phyloP scores from a whole-genome alignment of 73 alveolate species.

The Symbiodinium natans region DNA sequence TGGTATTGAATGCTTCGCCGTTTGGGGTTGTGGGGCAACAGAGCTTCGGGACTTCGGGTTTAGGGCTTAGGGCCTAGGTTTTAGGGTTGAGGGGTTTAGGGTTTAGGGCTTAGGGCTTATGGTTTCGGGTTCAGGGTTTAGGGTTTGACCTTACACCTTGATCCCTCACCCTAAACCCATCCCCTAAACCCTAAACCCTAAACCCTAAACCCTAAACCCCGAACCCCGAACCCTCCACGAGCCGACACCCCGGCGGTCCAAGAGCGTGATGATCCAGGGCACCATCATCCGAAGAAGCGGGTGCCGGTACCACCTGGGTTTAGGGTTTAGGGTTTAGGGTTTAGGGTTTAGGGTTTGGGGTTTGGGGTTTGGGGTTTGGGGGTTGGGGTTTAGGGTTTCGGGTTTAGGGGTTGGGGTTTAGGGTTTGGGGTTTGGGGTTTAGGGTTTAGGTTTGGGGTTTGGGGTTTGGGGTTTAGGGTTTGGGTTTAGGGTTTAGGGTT shows the following conservation, averaged over 20 bases:
- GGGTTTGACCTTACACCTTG: too few relatives aligned
- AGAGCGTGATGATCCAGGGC: neutral
- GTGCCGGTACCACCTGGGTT: neutral
- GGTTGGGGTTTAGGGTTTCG: too few relatives aligned
- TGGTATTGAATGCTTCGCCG: neutral
- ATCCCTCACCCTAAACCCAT: too few relatives aligned
- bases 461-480: too few relatives aligned
- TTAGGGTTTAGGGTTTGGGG: neutral
- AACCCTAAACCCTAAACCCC: neutral
- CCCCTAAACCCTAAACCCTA: too few relatives aligned
- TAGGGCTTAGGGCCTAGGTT: neutral
- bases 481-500: too few relatives aligned
- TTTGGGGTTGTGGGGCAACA: too few relatives aligned
- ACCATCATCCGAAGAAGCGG: neutral
- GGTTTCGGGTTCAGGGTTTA: too few relatives aligned
- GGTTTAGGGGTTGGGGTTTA: too few relatives aligned
- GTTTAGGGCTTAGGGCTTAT: neutral
- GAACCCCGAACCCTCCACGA: neutral
- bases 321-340: neutral
- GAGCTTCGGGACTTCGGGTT: neutral
- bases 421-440: too few relatives aligned
- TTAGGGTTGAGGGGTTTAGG: neutral
- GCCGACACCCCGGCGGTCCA: neutral
- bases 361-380: neutral
- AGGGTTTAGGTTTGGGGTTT: too few relatives aligned